A percentile compares a stretch with the other conserved stretches of the same genome.
Evolutionary conservation across 2,329 filamentous ascomycete genomes (phyloP).

Genomic region (Talaromyces sp.): DNA sequence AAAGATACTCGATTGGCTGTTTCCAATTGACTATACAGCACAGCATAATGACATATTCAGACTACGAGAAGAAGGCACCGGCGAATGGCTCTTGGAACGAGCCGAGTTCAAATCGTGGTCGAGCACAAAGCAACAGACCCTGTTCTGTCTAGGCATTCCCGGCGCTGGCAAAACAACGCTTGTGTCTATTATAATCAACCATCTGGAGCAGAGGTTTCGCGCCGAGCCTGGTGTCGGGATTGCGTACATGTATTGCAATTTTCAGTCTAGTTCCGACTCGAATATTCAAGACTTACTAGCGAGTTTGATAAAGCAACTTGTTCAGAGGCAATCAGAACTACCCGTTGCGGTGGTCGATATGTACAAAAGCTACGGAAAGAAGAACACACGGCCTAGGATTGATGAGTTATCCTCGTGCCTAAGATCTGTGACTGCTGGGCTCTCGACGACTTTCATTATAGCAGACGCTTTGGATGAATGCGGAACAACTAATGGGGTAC

Average conservation of each 20-base stretch:
- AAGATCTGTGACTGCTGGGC: background rate
- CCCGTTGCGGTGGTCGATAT: background rate
- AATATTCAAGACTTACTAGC: background rate
- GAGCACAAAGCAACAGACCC: conserved; percentile 21
- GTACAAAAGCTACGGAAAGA: background rate
- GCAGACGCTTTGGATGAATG: conserved; percentile 14
- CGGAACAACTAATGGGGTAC: background rate
- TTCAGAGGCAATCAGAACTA: background rate
- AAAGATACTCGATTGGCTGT: conserved; percentile 7
- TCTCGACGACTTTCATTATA: conserved; percentile 4
- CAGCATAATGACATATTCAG: conserved; percentile 9
- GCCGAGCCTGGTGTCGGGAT: conserved; percentile 9
- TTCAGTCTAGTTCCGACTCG: background rate
- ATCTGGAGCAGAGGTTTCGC: background rate
- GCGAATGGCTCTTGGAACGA: conserved; percentile 19
- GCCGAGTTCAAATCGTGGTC: conserved; percentile 19
- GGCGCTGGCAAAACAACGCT: conserved; percentile 15
- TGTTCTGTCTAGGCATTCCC: conserved; percentile 30
- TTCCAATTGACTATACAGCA: conserved; percentile 5
- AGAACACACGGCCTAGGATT: background rate
- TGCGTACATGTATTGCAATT: conserved; percentile 12
- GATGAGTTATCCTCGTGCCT: background rate
- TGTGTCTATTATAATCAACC: conserved; percentile 6
- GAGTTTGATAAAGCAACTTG: conserved; percentile 2
- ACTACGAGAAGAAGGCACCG: conserved; percentile 13